Base-by-base conservation (phyloP, 352 stramenopile genomes). In the Globisporangium middletonii region DNA sequence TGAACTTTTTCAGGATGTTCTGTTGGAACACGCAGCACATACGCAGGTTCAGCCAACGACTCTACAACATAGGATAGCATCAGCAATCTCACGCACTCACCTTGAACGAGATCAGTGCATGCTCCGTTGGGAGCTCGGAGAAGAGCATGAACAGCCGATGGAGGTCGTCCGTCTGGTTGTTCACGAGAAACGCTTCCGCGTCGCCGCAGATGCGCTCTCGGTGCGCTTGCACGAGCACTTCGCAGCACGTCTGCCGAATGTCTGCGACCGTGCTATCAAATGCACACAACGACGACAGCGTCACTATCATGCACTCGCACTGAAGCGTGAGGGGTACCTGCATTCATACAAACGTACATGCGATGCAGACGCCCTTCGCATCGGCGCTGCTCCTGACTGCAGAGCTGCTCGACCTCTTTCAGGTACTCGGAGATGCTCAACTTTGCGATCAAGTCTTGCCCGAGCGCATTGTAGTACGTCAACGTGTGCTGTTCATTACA, bases 1-100 rank as follows among this genome's bases (percentile, higher is more conserved):
- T 92, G 50, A 88, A 93, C 50, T 85, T 91, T 62, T 92, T 92
- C 38, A 94, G 60, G 45, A 92, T 94, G 57, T 88, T 91, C 83
- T 94, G 43, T 26, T 37, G n/a, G 7, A 38, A 51, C 60, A n/a
- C 53, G 35, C 12, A 2, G 57, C 52, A 16, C 26, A 46, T 23
- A 13, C 55, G 28, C 46, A 16, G 9, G 15, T 1, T 41, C 23
- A 18, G n/a, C n/a, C 35, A 23, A 23, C 23, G 23, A 23, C 23
- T 23, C 23, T 23, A 23, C 23, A 23, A 23, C 23, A 23, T 23
- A 23, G 23, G 23, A 23, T 23, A 23, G 23, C 23, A 23, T 23
- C 23, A 41, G 16, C 9, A 46, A 5, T 51, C 26, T 43, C 54
- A 12, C 12, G 47, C 5, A 49, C 48, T 45, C 62, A 91, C 84